phyloP scores from a whole-genome alignment of 2,329 filamentous ascomycete species.

The Zymoseptoria passerinii region DNA sequence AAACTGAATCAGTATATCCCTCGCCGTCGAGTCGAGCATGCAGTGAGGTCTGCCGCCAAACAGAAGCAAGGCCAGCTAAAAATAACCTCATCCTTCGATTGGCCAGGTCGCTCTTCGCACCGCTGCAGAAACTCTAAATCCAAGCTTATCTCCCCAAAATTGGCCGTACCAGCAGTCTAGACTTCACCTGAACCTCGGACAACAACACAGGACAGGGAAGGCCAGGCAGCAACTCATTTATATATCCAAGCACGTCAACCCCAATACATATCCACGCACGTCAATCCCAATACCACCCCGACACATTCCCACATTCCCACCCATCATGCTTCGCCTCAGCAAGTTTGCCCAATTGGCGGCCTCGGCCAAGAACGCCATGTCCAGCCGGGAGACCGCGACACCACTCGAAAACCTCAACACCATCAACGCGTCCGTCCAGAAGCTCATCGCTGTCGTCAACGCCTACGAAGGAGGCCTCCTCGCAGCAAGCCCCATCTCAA shows the following conservation, averaged over 20 bases:
- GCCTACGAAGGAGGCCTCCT: constrained; percentile 17
- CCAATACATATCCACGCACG: background rate
- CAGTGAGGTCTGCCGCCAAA: too few species aligned
- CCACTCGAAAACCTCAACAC: constrained; percentile 15
- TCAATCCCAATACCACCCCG: background rate
- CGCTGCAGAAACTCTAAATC: background rate
- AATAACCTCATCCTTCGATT: background rate
- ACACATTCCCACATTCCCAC: background rate
- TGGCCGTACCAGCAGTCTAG: background rate
- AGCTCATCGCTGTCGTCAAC: constrained; percentile 9
- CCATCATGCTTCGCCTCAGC: constrained; percentile 27
- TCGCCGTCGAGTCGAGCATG: too few species aligned
- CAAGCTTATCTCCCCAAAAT: background rate
- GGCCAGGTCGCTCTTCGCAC: background rate
- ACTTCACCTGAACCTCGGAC: background rate
- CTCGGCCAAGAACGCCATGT: constrained; percentile 15
- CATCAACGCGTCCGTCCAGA: constrained; percentile 15
- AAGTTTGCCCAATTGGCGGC: constrained; percentile 15
- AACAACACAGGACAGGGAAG: background rate
- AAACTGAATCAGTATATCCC: too few species aligned
- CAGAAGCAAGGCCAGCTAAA: background rate
- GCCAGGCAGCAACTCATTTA: background rate
- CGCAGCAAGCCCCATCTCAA: constrained; percentile 16
- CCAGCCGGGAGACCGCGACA: constrained; percentile 10
- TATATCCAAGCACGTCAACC: background rate